phyloP scores from a whole-genome alignment of 805 yeast genomes.

The Candida qinlingensis region DNA sequence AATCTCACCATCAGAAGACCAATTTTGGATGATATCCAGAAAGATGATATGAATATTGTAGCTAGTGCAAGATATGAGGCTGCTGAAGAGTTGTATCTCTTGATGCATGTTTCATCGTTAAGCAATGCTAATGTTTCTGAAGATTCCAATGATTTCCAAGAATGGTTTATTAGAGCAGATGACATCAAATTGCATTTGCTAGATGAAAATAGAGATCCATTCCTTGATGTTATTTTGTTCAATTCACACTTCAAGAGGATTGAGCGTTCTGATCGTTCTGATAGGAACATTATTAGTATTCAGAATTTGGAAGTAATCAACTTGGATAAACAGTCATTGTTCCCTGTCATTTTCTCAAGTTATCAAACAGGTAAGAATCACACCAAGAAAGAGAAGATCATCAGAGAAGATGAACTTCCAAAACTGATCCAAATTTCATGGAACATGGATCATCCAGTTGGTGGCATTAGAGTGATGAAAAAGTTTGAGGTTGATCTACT shows the following conservation, averaged over 20 bases:
- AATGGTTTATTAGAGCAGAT: conserved; percentile 62
- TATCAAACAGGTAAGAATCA: conserved; percentile 20
- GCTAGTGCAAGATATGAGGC: conserved; percentile 33
- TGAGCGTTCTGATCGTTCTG: conserved; percentile 62
- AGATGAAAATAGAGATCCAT: conserved; percentile 52
- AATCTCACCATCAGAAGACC: conserved; percentile 46
- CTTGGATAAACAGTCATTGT: conserved; percentile 47
- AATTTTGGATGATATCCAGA: conserved; percentile 43
- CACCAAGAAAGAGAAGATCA: conserved; percentile 6
- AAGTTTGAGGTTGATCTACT: conserved; percentile 52
- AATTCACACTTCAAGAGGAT: conserved; percentile 55
- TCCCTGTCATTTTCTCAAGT: conserved; percentile 69
- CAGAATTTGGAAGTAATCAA: conserved; percentile 66
- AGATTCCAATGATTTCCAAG: conserved; percentile 37
- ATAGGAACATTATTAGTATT: conserved; percentile 54
- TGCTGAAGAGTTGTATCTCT: conserved; percentile 36
- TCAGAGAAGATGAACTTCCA: conserved; percentile 13
- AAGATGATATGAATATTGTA: conserved; percentile 38
- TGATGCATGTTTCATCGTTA: conserved; percentile 38
- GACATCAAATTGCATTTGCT: conserved; percentile 69
- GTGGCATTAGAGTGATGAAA: conserved; percentile 82
- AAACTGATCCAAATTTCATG: conserved; percentile 49
- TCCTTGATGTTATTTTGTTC: conserved; percentile 65
- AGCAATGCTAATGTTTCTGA: conserved; percentile 26
- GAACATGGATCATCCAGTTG: conserved; percentile 82